Evolutionary conservation across 768 basidiomycete genomes (phyloP).

Genomic region (Sistotremastrum niveocremeum): DNA sequence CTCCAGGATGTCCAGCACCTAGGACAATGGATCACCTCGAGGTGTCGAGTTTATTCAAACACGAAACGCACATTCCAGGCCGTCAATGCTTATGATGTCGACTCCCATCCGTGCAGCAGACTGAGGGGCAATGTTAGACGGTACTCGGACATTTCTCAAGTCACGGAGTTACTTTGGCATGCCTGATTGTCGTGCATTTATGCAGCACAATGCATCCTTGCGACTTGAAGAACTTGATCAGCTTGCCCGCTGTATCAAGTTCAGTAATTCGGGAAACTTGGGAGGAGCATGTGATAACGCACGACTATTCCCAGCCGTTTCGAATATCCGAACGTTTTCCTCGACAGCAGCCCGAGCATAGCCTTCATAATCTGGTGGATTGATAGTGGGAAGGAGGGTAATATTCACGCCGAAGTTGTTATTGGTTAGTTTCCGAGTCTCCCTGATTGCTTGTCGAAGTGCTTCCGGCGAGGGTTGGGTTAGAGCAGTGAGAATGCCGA

Average conservation of each 20-base stretch:
- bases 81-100: conserved; percentile 82
- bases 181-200: conserved; percentile 79
- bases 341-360: conserved; percentile 73
- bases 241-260: conserved; percentile 43
- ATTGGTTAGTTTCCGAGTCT: conserved; percentile 53
- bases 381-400: conserved; percentile 78
- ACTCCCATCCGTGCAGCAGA: conserved; percentile 65
- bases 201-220: conserved; percentile 71
- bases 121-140: conserved; percentile 14
- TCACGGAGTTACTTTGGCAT: conserved; percentile 49
- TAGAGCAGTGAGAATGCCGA: conserved; percentile 76
- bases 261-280: background rate
- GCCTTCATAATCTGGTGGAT: conserved; percentile 81
- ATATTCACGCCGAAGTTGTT: conserved; percentile 81
- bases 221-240: conserved; percentile 75
- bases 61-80: conserved; percentile 62
- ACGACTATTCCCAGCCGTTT: conserved; percentile 91
- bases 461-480: conserved; percentile 80
- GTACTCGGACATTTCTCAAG: conserved; percentile 15
- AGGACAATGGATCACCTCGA: conserved; percentile 9
- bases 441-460: conserved; percentile 63
- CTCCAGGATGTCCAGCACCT: conserved; percentile 92
- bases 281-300: conserved; percentile 15
- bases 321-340: conserved; percentile 80
- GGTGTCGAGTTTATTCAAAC: background rate